These are phyloP conservation scores for Schizophyllum amplum DNA, from an alignment of 1,284 basidiomycete species.

Conservation along the genomic window DNA sequence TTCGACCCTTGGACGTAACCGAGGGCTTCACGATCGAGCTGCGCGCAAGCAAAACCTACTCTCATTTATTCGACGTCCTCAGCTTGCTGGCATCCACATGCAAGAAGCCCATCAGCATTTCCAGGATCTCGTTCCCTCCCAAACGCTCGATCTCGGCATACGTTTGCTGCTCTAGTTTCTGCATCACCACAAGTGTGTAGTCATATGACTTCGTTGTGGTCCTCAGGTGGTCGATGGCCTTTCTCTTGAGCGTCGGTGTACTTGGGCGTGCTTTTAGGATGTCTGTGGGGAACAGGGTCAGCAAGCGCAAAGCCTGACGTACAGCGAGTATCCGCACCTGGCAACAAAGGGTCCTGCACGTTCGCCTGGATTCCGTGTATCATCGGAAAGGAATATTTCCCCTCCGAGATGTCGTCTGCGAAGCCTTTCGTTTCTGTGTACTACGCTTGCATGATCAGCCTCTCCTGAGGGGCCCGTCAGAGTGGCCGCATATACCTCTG, in stretches of 20 bases:
- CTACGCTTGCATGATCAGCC: no score
- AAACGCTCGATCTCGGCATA: conserved; percentile 37
- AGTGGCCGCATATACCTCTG: conserved; percentile 48
- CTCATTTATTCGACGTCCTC: neutral
- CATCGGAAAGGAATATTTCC: conserved; percentile 77
- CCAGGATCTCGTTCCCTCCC: conserved; percentile 57
- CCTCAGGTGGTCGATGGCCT: conserved; percentile 59
- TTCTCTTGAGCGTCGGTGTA: conserved; percentile 55
- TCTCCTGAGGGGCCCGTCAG: no score
- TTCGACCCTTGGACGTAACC: no score
- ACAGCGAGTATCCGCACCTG: conserved; percentile 44
- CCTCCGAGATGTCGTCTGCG: conserved; percentile 74
- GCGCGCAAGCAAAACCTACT: neutral
- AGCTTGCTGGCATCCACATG: neutral
- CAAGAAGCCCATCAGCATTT: conserved; percentile 6
- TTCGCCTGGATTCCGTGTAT: conserved; percentile 55
- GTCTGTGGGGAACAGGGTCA: conserved; percentile 38
- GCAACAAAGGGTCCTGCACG: conserved; percentile 56
- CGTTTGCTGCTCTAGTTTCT: conserved; percentile 37
- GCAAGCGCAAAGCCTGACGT: neutral
- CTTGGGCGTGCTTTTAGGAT: conserved; percentile 69
- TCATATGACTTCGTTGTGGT: conserved; percentile 48
- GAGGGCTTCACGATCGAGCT: neutral
- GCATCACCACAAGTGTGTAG: conserved; percentile 50
- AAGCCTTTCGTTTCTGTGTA: conserved; percentile 75